These are phyloP conservation scores for Albugo candida DNA, from an alignment of 352 stramenopile species.

Conservation along the genomic window DNA sequence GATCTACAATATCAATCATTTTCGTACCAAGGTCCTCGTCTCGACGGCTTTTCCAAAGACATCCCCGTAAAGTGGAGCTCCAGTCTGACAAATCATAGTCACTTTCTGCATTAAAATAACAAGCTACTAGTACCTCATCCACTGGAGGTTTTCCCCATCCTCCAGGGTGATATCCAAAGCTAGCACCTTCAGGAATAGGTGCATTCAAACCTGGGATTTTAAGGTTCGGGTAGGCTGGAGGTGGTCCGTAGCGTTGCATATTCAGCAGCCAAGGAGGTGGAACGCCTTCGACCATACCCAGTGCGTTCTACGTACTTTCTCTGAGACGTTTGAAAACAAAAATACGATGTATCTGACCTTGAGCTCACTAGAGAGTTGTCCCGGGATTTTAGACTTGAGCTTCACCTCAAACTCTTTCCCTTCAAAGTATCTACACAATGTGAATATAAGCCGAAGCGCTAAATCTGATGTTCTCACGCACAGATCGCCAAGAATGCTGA, in stretches of 20 bases:
- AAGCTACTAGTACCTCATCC: slow-evolving; percentile 37
- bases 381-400: slow-evolving; percentile 79
- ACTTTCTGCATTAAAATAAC: not conserved
- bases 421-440: slow-evolving; percentile 86
- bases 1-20: not conserved
- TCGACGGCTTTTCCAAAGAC: slow-evolving; percentile 69
- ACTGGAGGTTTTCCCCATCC: slow-evolving; percentile 97
- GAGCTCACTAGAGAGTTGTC: slow-evolving; percentile 71
- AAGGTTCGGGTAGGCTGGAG: slow-evolving; percentile 90
- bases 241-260: slow-evolving; percentile 96
- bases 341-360: slow-evolving; percentile 15
- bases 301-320: slow-evolving; percentile 29
- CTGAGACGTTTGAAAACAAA: not conserved
- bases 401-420: slow-evolving; percentile 92
- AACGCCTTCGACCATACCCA: slow-evolving; percentile 86
- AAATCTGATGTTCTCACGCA: slow-evolving; percentile 28
- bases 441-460: not conserved
- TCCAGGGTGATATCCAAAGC: slow-evolving; percentile 92
- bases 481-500: slow-evolving; percentile 68
- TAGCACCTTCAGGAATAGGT: slow-evolving; percentile 84
- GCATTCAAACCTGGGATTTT: slow-evolving; percentile 95
- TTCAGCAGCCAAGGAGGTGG: slow-evolving; percentile 96
- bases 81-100: slow-evolving; percentile 20
- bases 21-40: slow-evolving; percentile 5
- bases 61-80: slow-evolving; percentile 92